Conservation (phyloP, 2,329 filamentous ascomycete genomes). For the Cercospora janseana region DNA sequence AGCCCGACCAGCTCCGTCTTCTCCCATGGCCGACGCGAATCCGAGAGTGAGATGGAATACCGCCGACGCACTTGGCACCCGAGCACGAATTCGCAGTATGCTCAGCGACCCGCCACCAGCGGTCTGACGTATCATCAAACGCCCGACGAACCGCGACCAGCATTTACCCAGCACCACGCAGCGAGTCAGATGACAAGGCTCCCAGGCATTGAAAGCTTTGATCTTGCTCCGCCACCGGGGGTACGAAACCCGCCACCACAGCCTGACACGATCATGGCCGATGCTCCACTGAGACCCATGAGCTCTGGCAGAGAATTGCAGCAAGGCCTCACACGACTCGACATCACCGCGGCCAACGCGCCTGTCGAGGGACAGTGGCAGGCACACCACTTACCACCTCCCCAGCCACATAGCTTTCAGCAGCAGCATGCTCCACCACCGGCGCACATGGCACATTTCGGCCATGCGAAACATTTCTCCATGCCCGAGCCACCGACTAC, state of each 20-base stretch:
- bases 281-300: constrained; percentile 43
- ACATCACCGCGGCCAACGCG: constrained; percentile 55
- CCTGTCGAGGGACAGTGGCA: constrained; percentile 34
- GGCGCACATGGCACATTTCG: constrained; percentile 31
- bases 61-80: constrained; percentile 89
- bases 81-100: constrained; percentile 63
- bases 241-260: constrained; percentile 60
- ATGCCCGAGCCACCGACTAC: constrained; percentile 48
- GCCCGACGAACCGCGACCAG: constrained; percentile 59
- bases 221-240: constrained; percentile 66
- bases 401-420: constrained; percentile 24
- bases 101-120: constrained; percentile 64
- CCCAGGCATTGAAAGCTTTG: constrained; percentile 90
- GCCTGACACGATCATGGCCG: constrained; percentile 75
- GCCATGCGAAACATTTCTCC: constrained; percentile 38
- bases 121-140: constrained; percentile 73
- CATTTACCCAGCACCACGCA: constrained; percentile 55
- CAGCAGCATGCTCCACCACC: constrained; percentile 23
- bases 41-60: constrained; percentile 71
- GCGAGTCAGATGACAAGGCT: constrained; percentile 64
- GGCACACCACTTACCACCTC: constrained; percentile 22
- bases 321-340: constrained; percentile 63
- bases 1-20: constrained; percentile 67
- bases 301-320: constrained; percentile 56
- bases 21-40: constrained; percentile 64